Evolutionary conservation across 257 asterid genomes (phyloP), one percentile per base, ranked within the genome.

Genomic region (Cordia subcordata): DNA sequence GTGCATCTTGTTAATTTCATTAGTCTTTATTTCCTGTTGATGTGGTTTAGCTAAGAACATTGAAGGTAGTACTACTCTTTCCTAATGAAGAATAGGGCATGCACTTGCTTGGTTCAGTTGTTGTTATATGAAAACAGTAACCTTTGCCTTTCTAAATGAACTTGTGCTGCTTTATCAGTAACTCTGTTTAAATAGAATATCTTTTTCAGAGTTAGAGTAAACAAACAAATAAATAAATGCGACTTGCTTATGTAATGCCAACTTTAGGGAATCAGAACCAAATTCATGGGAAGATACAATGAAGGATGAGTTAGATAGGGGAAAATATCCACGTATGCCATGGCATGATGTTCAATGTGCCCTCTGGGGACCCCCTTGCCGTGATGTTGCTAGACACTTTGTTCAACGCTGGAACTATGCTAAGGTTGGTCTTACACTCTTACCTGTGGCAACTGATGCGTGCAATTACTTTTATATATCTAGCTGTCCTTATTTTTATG

Each of bases 321-420:
- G 23, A 60, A 86, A 77, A 49, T 84, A 81, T 82, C 97, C 97
- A 33, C 96, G 96, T 65, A 89, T 89, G 96, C 95, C 99, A 49
- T 92, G 99, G 99, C 99, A 92, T 20, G 99, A 92, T 57, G 99
- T 92, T 70, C 99, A 92, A 47, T 92, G 99, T 61, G 95, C 99
- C 27, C 74, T 92, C 23, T 92, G 99, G 99, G 99, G 96, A 18
- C 96, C 96, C 20, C 82, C 99, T 49, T 92, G 96, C 73, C 88
- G 85, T 81, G 96, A 92, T 72, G 75, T 92, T 57, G 96, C 99
- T 38, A 85, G 96, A 72, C 99, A 92, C 71, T 92, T 88, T 69
- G 89, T 86, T 80, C 96, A 88, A 67, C 96, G 99, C 21, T 92
- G 99, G 99, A 92, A 92, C 79, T 92, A 92, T 73, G 99, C 99